Evolutionary conservation across 176 grass and related monocot genomes (phyloP), one percentile per base, ranked within the genome.

Genomic region (Phyllostachys edulis): DNA sequence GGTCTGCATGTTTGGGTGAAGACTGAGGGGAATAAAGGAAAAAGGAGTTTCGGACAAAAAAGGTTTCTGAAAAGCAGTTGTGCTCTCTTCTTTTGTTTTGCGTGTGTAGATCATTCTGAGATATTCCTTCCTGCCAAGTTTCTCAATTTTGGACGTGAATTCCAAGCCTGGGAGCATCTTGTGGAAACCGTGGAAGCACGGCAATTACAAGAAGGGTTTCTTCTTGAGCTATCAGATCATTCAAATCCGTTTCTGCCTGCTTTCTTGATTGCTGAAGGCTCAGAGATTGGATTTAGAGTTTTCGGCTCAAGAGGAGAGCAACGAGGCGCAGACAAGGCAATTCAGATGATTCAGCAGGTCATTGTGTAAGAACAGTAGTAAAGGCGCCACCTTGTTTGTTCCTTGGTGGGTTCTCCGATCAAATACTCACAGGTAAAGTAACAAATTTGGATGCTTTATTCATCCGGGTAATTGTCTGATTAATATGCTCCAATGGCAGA

Each of bases 181-280:
- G 84, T 69, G 70, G 40, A 77, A 82, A 85, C 26, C 56, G 82
- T 62, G 57, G 77, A 85, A 78, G 66, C 88, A 82, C 83, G 78
- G 42, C 70, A 81, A 50, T 63, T 36, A 45, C 76, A 85, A 70
- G 75, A 52, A 85, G 59, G 56, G 49, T 40, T 81, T 71, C 38
- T 18, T 45, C 52, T 70, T 34, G 82, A 51, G 29, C 37, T 41
- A 41, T 78, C 49, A 44, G 67, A 83, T n/a, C 67, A 86, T 78
- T 38, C 55, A 42, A 20, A 60, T 46, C 79, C 67, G 32, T 74
- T 9, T 39, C 40, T 47, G 39, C 27, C 50, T n/a, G 29, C 17
- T 18, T 68, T n/a, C 15, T 78, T 56, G 29, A n/a, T 75, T 36
- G 34, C 34, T 78, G 17, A 50, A 52, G 62, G 36, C 16, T 63